Evolutionary conservation across 805 yeast genomes (phyloP).

Genomic region (Scheffersomyces lignosus): DNA sequence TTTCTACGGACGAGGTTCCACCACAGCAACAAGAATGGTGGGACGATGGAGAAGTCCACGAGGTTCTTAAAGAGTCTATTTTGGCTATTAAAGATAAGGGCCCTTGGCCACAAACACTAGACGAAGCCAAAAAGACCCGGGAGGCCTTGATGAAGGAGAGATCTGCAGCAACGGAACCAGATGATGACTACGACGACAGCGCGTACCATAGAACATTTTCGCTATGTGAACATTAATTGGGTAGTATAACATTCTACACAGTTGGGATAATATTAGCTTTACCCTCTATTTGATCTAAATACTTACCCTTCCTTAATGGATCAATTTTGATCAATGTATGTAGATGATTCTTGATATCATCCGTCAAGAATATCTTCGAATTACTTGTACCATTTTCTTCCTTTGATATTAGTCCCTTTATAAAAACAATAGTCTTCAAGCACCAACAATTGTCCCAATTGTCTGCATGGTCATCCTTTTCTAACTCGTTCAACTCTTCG

Average conservation of each 20-base stretch:
- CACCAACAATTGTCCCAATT: slow-evolving; percentile 75
- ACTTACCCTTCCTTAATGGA: slow-evolving; percentile 64
- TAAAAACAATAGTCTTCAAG: slow-evolving; percentile 55
- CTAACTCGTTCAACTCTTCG: slow-evolving; percentile 68
- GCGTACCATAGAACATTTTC: slow-evolving; percentile 2
- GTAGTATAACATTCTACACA: not conserved
- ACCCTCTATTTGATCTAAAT: slow-evolving; percentile 40
- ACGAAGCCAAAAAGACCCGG: slow-evolving; percentile 26
- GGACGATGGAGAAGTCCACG: slow-evolving; percentile 11
- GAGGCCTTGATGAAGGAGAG: slow-evolving; percentile 35
- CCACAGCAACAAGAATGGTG: slow-evolving; percentile 41
- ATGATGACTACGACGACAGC: slow-evolving; percentile 13
- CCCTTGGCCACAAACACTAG: slow-evolving; percentile 18
- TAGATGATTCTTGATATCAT: slow-evolving; percentile 38
- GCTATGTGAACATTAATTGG: slow-evolving; percentile 3
- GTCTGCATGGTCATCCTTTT: slow-evolving; percentile 55
- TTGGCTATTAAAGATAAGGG: slow-evolving; percentile 1
- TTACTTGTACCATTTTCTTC: slow-evolving; percentile 5
- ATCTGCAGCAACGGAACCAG: slow-evolving; percentile 9
- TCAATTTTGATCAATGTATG: slow-evolving; percentile 52
- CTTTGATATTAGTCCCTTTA: slow-evolving; percentile 32
- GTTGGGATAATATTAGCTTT: slow-evolving; percentile 4
- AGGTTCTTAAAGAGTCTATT: slow-evolving; percentile 1
- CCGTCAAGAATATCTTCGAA: slow-evolving; percentile 12
- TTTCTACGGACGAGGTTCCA: slow-evolving; percentile 32